Evolutionary conservation across 2,329 filamentous ascomycete species (phyloP), one percentile per base, ranked within the genome.

Genomic region (Fusarium nodosum): DNA sequence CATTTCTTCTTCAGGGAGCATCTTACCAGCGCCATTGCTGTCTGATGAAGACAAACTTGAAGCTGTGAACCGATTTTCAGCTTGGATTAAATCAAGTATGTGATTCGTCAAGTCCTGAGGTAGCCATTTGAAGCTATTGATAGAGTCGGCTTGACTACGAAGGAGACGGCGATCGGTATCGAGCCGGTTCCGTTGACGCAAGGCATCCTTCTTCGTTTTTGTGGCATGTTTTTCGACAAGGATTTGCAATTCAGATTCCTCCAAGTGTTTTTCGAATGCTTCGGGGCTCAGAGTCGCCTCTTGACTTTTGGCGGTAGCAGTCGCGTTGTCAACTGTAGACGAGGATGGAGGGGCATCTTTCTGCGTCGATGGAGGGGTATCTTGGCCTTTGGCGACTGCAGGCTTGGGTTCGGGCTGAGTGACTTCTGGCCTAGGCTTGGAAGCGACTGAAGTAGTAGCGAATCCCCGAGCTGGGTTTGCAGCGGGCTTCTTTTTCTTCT

Each of bases 401-500:
- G 71, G 54, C 46, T 75, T 76, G 56, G 72, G 62, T 38, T 80
- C 80, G 54, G 76, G 65, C 65, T 85, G 82, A 51, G 77, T 71
- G 41, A 75, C 77, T 64, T 95, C 93, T 46, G 87, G 84, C 77
- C 93, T 87, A 11, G 89, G 86, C 74, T 94, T 97, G 26, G 93
- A 97, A 44, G 94, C 93, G 63, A 97, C 87, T 2, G 95, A 98
- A 15, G 93, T 97, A 7, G 96, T 99, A 69, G 95, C 93, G 82
- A 97, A 97, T 20, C 94, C 96, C 79, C 96, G 87, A 39, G 94
- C 93, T 63, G 94, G 93, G 80, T 97, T 98, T 33, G 91, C 88
- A 28, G 88, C 88, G 57, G 92, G 86, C 87, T 97, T 98, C 85
- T 93, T 97, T 83, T 97, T 97, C 83, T 97, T 97, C 81, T 93